phyloP scores from a whole-genome alignment of 129 eudicot genomes.

The Artemisia tridentata region DNA sequence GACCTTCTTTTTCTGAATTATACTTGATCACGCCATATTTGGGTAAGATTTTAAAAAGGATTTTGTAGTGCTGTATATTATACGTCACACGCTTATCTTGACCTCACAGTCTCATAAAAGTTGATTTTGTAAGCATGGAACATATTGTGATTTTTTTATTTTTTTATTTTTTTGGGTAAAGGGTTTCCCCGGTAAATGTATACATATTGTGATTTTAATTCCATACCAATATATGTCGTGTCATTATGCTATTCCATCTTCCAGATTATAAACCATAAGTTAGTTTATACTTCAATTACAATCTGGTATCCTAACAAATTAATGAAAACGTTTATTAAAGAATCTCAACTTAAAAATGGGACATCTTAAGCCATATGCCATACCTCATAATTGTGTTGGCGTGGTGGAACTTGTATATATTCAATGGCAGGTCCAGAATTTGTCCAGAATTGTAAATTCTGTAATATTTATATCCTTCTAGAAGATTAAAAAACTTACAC shows the following conservation, averaged over 20 bases:
- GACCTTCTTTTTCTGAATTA: constrained; percentile 5
- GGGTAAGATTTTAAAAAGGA: background rate
- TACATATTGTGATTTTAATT: background rate
- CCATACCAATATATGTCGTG: background rate
- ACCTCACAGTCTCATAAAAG: background rate
- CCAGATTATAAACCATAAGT: constrained; percentile 9
- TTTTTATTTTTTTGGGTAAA: too few species aligned
- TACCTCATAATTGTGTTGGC: background rate
- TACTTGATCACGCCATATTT: background rate
- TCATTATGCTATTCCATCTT: constrained; percentile 8
- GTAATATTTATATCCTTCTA: too few species aligned
- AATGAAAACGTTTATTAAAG: background rate
- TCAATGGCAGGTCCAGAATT: too few species aligned
- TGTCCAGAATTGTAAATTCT: too few species aligned
- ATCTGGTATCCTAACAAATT: background rate
- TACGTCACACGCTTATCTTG: background rate
- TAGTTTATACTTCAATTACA: background rate
- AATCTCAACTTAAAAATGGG: background rate
- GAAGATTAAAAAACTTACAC: too few species aligned
- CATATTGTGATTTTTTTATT: background rate
- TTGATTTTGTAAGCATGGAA: background rate
- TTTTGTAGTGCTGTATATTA: background rate
- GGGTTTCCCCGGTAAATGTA: too few species aligned
- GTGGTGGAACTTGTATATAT: too few species aligned
- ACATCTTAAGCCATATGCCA: constrained; percentile 1